These are phyloP conservation scores for Escovopsis weberi DNA, from an alignment of 2,329 filamentous ascomycete genomes.

Conservation along the genomic window DNA sequence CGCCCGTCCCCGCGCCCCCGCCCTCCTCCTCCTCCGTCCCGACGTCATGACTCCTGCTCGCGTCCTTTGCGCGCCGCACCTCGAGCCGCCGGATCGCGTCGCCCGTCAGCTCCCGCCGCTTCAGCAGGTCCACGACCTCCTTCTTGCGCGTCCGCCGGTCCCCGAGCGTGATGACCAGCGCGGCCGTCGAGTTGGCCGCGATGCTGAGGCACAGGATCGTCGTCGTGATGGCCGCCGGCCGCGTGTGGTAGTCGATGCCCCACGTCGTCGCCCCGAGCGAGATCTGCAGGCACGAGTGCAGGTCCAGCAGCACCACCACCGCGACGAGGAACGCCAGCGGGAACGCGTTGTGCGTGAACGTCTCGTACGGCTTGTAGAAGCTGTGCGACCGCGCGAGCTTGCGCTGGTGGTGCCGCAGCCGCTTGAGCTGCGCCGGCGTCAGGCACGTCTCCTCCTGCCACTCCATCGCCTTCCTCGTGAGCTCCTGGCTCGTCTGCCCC, in stretches of 20 bases:
- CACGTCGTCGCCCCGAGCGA: constrained; percentile 65
- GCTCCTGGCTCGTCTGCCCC: constrained; percentile 23
- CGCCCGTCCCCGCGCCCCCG: not conserved
- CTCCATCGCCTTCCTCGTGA: constrained; percentile 20
- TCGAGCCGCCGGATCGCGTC: constrained; percentile 36
- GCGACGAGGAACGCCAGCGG: constrained; percentile 59
- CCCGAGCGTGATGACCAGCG: constrained; percentile 61
- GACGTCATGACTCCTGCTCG: constrained; percentile 3
- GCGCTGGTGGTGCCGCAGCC: constrained; percentile 59
- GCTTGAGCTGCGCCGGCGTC: constrained; percentile 48
- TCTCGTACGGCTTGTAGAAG: constrained; percentile 84
- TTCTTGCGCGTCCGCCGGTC: constrained; percentile 70
- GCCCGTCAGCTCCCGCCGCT: constrained; percentile 59
- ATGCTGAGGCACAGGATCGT: constrained; percentile 71
- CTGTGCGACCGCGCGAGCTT: constrained; percentile 74
- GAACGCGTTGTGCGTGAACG: constrained; percentile 66
- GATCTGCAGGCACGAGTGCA: constrained; percentile 68
- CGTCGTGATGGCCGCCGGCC: constrained; percentile 60
- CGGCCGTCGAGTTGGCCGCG: constrained; percentile 61
- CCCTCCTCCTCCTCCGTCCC: not conserved
- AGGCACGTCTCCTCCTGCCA: constrained; percentile 46
- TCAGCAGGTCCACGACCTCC: constrained; percentile 65
- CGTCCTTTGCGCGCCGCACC: constrained; percentile 6
- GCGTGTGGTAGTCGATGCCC: constrained; percentile 56
- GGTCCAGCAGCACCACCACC: constrained; percentile 66